Conservation (phyloP, 2,329 filamentous ascomycete species). For the Pseudogymnoascus sp. region DNA sequence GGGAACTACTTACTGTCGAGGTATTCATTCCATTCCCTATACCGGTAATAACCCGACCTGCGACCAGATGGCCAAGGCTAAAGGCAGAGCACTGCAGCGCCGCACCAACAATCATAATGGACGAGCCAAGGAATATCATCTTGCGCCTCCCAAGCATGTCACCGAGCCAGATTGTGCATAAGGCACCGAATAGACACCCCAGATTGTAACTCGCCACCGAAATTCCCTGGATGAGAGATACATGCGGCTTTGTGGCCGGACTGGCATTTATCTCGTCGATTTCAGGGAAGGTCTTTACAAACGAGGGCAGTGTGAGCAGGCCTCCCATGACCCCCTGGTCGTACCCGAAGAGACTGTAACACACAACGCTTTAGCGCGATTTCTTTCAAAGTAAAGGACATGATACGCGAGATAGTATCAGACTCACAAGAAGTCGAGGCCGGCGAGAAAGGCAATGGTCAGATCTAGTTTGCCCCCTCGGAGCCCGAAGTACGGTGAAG, state of each 20-base stretch:
- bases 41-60: conserved; percentile 41
- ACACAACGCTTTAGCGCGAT: not conserved
- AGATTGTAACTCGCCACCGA: conserved; percentile 48
- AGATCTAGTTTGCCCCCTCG: conserved; percentile 56
- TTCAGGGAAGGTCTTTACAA: conserved; percentile 44
- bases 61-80: conserved; percentile 44
- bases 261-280: conserved; percentile 34
- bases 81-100: conserved; percentile 33
- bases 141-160: conserved; percentile 48
- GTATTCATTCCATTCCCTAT: conserved; percentile 44
- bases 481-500: conserved; percentile 50
- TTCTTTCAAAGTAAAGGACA: conserved; percentile 42
- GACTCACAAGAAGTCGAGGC: conserved; percentile 57
- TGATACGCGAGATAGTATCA: conserved; percentile 17
- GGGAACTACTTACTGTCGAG: conserved; percentile 28
- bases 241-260: conserved; percentile 10
- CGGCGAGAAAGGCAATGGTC: conserved; percentile 62
- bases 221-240: conserved; percentile 34
- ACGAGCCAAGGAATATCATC: conserved; percentile 48
- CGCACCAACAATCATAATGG: conserved; percentile 50
- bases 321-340: conserved; percentile 68
- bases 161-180: conserved; percentile 40
- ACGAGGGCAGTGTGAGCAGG: conserved; percentile 57
- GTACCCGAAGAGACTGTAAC: conserved; percentile 41
- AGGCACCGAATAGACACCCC: conserved; percentile 47